phyloP scores from a whole-genome alignment of 257 asterid species.

The Verbena officinalis region DNA sequence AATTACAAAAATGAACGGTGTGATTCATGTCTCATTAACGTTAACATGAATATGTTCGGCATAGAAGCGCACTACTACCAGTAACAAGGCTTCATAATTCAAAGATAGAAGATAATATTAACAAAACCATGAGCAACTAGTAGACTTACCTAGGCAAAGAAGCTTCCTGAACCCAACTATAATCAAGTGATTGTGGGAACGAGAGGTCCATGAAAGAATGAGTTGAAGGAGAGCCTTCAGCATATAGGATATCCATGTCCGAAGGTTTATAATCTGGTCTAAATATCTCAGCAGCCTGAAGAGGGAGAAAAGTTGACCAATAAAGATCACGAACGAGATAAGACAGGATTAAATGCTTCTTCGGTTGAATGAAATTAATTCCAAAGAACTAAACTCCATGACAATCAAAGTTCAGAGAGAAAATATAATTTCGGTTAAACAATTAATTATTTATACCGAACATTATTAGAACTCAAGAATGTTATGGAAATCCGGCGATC shows the following conservation, averaged over 20 bases:
- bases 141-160: slow-evolving; percentile 39
- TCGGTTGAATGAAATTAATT: background rate
- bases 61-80: too few relatives aligned
- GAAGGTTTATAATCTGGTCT: slow-evolving; percentile 55
- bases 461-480: background rate
- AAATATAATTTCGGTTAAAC: too few relatives aligned
- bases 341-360: background rate
- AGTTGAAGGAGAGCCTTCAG: slow-evolving; percentile 58
- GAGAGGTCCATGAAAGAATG: slow-evolving; percentile 56
- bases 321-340: background rate
- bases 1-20: background rate
- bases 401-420: too few relatives aligned
- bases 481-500: too few relatives aligned
- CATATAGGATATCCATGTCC: slow-evolving; percentile 51
- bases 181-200: slow-evolving; percentile 46
- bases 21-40: background rate
- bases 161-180: slow-evolving; percentile 42
- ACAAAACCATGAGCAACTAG: background rate
- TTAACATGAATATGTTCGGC: background rate
- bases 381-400: too few relatives aligned
- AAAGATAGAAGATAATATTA: too few relatives aligned
- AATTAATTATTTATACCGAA: too few relatives aligned
- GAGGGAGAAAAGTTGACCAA: slow-evolving; percentile 13
- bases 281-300: slow-evolving; percentile 61
- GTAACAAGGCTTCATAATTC: too few relatives aligned